phyloP scores from a whole-genome alignment of 768 basidiomycete genomes.

The Roridomyces roridus region DNA sequence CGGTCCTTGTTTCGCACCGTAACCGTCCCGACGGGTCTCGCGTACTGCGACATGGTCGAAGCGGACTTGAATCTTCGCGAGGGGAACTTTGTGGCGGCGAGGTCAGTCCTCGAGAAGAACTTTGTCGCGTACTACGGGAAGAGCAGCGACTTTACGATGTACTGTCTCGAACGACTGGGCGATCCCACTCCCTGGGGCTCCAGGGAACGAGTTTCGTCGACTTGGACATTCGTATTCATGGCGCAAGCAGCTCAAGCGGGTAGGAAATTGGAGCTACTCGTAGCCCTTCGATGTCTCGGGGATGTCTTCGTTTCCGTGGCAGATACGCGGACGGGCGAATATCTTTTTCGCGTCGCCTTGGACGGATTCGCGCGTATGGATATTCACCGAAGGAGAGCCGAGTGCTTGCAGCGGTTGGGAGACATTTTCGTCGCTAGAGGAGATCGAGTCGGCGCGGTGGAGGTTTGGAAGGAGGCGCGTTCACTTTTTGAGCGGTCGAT shows the following conservation, averaged over 20 bases:
- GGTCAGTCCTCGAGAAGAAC: too few relatives aligned
- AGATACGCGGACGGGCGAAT: background rate
- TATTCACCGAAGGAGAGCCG: background rate
- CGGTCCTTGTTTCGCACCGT: too few relatives aligned
- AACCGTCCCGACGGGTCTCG: too few relatives aligned
- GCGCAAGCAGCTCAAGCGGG: background rate
- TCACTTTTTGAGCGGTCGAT: background rate
- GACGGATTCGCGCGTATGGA: background rate
- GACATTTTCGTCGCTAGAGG: background rate
- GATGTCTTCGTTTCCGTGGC: background rate
- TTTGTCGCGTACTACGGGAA: background rate
- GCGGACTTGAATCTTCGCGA: background rate
- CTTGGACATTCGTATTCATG: background rate
- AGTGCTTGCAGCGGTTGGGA: background rate
- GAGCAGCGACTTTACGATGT: background rate
- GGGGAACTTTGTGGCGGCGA: too few relatives aligned
- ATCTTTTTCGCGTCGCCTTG: background rate
- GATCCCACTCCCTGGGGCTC: background rate
- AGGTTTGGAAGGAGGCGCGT: background rate
- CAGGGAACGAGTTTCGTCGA: background rate
- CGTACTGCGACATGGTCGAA: too few relatives aligned
- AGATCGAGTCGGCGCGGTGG: background rate
- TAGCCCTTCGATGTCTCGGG: background rate
- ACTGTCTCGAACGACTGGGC: background rate
- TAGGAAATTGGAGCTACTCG: background rate